Conservation (phyloP, 768 basidiomycete genomes). For the Phaeolepiota aurea region DNA sequence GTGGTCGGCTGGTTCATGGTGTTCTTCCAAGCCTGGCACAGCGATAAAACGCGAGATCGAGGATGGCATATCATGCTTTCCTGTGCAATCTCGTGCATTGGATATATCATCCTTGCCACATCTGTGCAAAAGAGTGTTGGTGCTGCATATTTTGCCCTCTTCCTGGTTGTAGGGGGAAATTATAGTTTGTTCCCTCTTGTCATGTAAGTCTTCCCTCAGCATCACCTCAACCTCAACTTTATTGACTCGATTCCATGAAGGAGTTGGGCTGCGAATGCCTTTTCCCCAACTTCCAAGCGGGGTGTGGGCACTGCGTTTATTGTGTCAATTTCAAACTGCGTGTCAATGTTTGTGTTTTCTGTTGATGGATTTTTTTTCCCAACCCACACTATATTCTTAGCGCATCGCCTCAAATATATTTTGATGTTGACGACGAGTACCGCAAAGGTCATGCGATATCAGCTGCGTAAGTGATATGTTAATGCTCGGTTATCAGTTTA, state of each 20-base stretch:
- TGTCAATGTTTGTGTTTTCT: slow-evolving; percentile 36
- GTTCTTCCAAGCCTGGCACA: slow-evolving; percentile 45
- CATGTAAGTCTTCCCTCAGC: slow-evolving; percentile 27
- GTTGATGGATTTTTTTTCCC: neutral
- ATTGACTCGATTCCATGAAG: slow-evolving; percentile 16
- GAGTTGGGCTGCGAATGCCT: slow-evolving; percentile 53
- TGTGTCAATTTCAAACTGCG: slow-evolving; percentile 49
- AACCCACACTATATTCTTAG: slow-evolving; percentile 14
- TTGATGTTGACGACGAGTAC: slow-evolving; percentile 39
- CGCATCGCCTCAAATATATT: slow-evolving; percentile 50
- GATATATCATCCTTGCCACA: slow-evolving; percentile 48
- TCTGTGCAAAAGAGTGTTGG: slow-evolving; percentile 41
- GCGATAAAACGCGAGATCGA: slow-evolving; percentile 43
- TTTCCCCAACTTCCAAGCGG: slow-evolving; percentile 52
- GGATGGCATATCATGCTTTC: slow-evolving; percentile 51
- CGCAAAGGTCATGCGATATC: slow-evolving; percentile 49
- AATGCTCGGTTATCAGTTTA: neutral
- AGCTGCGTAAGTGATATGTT: slow-evolving; percentile 33
- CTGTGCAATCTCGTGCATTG: slow-evolving; percentile 33
- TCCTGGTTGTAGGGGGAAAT: slow-evolving; percentile 46
- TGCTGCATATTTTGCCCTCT: slow-evolving; percentile 49
- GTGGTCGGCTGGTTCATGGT: slow-evolving; percentile 49
- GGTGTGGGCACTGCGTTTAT: slow-evolving; percentile 55
- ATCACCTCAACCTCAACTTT: neutral
- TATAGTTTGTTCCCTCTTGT: slow-evolving; percentile 51